Evolutionary conservation across 2,329 filamentous ascomycete species (phyloP).

Genomic region (Stagonosporopsis cucurbitacearum): DNA sequence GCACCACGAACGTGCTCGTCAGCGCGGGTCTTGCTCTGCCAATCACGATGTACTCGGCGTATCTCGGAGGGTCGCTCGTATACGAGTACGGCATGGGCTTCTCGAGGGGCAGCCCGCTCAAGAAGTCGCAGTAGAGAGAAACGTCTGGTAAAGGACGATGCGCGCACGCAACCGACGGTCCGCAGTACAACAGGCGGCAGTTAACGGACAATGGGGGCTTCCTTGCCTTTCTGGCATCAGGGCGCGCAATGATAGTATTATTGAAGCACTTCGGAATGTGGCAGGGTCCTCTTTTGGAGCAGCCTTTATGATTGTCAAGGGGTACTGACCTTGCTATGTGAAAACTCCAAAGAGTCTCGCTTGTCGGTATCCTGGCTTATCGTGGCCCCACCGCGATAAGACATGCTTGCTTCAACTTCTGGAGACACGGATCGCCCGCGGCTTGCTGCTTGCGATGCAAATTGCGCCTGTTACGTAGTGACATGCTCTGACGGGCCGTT

Average conservation of each 20-base stretch:
- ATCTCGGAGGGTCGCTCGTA: slow-evolving; percentile 53
- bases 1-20: slow-evolving; percentile 45
- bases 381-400: background rate
- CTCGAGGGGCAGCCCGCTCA: slow-evolving; percentile 27
- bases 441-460: slow-evolving; percentile 1
- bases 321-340: background rate
- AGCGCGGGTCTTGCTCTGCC: slow-evolving; percentile 46
- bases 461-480: slow-evolving; percentile 19
- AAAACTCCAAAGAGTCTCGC: background rate
- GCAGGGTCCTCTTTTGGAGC: background rate
- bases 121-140: slow-evolving; percentile 15
- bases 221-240: background rate
- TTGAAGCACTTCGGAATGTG: background rate
- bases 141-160: background rate
- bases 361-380: slow-evolving; percentile 9
- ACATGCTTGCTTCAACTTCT: slow-evolving; percentile 3
- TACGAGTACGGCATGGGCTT: slow-evolving; percentile 57
- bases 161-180: background rate
- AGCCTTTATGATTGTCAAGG: slow-evolving; percentile 1
- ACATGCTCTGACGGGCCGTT: slow-evolving; percentile 4
- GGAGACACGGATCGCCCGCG: slow-evolving; percentile 7
- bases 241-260: background rate
- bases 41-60: slow-evolving; percentile 49
- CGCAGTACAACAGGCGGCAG: background rate
- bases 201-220: too few species aligned